These are phyloP conservation scores for Kuraishia piskuri DNA, from an alignment of 805 yeast genomes.

Conservation along the genomic window DNA sequence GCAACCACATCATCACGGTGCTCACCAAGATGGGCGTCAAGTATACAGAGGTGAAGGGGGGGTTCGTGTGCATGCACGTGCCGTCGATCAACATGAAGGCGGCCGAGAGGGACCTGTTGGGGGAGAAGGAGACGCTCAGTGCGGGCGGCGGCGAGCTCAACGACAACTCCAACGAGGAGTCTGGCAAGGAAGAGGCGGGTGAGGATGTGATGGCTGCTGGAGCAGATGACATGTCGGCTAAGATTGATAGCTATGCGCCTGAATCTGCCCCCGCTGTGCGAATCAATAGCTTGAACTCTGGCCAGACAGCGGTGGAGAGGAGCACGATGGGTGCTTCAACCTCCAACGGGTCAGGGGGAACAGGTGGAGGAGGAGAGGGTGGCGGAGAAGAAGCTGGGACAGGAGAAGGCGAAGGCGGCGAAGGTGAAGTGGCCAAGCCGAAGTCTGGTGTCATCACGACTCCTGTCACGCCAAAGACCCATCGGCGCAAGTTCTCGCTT, in stretches of 20 bases:
- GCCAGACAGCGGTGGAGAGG: background rate
- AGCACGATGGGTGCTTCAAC: too few species aligned
- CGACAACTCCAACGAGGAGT: conserved; percentile 13
- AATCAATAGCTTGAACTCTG: background rate
- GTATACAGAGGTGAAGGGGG: conserved; percentile 87
- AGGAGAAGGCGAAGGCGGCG: background rate
- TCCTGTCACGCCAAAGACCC: conserved; percentile 21
- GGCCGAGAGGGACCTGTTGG: background rate
- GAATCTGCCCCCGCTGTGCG: background rate
- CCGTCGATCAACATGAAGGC: conserved; percentile 29
- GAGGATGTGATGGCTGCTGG: background rate
- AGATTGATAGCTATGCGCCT: background rate
- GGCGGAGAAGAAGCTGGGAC: background rate
- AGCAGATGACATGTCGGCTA: too few species aligned
- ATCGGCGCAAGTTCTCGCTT: conserved; percentile 55
- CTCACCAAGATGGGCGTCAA: conserved; percentile 70
- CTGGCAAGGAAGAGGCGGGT: background rate
- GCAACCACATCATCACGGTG: conserved; percentile 75
- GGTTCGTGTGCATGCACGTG: conserved; percentile 75
- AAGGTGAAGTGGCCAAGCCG: background rate
- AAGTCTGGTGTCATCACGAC: background rate
- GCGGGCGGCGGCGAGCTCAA: background rate
- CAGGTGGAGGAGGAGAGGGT: background rate
- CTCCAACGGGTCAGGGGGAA: background rate
- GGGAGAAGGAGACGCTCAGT: background rate